Evolutionary conservation across 345 rosid genomes (phyloP), one percentile per base, ranked within the genome.

Genomic region (Eucalyptus rudis): DNA sequence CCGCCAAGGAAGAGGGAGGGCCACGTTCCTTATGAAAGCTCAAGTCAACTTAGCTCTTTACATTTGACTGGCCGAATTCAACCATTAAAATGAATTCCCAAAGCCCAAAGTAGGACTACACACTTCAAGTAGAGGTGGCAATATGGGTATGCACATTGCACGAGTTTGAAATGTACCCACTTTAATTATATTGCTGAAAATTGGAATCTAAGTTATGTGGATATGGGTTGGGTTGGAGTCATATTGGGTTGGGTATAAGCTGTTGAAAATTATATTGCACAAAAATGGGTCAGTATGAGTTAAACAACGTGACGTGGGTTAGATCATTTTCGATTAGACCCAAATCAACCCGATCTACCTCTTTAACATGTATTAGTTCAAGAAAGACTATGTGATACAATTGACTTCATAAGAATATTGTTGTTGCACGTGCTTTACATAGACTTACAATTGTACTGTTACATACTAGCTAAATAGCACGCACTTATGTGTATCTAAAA

Each of bases 241-340:
- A 15, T 3, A 50, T 50, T 50, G 52, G 52, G 52, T 50, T 50
- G 52, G 52, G 52, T 50, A 50, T 2, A 2, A 50, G 52, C 3
- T 5, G 17, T 5, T 14, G 3, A 50, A 50, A 50, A 11, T 1
- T 50, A 50, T 50, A 15, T 50, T 50, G 0, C 52, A 2, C 3
- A 50, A 50, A 1, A 49, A 0, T 50, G 52, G 52, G 3, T 50
- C 1, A 50, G 0, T 50, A 50, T 50, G 52, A 2, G 52, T 50
- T 1, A 50, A 50, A 50, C 52, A 50, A 50, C 52, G 5, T 50
- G 19, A 50, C 1, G 1, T 0, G 1, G 19, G 19, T 50, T 50
- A 2, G 52, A 50, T 50, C 52, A 50, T 50, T 50, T 50, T 50
- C 19, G 19, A 50, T 15, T 1, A 50, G 7, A 50, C 52, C 3